Percentiles rank a stretch among this genome's conserved stretches.
Conservation (phyloP, 257 asterid species). For the Capsicum rhomboideum region DNA sequence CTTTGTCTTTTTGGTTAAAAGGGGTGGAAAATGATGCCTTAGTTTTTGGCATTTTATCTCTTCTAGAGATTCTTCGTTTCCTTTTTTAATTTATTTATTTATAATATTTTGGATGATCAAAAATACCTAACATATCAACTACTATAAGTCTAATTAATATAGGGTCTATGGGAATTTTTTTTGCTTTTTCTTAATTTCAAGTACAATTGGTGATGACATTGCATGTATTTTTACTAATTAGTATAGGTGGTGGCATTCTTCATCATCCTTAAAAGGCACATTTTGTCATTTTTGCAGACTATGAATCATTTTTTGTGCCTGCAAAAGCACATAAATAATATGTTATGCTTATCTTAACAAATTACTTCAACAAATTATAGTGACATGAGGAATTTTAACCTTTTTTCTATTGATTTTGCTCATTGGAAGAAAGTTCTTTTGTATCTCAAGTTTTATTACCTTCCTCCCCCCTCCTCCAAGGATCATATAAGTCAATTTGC, state of each 20-base stretch:
- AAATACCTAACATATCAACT: slow-evolving; percentile 8
- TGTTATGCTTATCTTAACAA: too few species aligned
- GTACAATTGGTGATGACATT: neutral
- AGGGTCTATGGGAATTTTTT: neutral
- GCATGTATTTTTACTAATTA: neutral
- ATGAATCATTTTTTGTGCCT: neutral
- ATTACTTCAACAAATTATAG: too few species aligned
- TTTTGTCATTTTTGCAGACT: neutral
- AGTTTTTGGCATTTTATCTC: slow-evolving; percentile 15
- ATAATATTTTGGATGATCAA: neutral
- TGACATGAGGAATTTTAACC: too few species aligned
- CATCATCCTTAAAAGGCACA: neutral
- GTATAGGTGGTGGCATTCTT: neutral
- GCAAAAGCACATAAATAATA: neutral
- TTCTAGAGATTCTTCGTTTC: neutral
- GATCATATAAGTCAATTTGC: too few species aligned
- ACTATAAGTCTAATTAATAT: neutral
- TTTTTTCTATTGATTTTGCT: too few species aligned
- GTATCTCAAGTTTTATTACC: too few species aligned
- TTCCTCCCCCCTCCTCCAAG: too few species aligned
- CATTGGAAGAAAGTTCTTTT: too few species aligned
- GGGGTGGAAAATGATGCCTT: slow-evolving; percentile 1
- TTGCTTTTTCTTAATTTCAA: neutral
- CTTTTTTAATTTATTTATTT: neutral
- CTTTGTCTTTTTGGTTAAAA: slow-evolving; percentile 17